Evolutionary conservation across 495 filamentous ascomycete species (phyloP).

Genomic region (Hyaloscypha bicolor): DNA sequence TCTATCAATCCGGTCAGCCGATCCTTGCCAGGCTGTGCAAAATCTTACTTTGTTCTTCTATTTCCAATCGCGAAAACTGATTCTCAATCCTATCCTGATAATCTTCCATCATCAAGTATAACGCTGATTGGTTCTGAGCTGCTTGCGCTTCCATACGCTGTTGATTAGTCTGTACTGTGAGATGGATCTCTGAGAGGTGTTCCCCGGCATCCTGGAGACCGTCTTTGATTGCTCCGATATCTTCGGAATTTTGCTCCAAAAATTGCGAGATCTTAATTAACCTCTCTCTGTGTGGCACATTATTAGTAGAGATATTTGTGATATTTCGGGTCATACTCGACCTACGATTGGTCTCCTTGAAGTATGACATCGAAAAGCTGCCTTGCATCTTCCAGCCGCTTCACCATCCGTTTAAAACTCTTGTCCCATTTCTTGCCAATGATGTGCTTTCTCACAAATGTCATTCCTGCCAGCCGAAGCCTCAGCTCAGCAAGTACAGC

Average conservation of each 20-base stretch:
- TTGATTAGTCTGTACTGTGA: background rate
- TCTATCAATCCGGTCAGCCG: background rate
- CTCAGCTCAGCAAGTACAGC: background rate
- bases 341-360: constrained; percentile 14
- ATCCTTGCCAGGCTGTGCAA: background rate
- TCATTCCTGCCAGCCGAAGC: constrained; percentile 4
- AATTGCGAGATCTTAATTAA: constrained; percentile 10
- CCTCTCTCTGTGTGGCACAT: background rate
- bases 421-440: constrained; percentile 13
- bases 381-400: constrained; percentile 2
- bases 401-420: constrained; percentile 3
- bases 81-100: background rate
- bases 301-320: background rate
- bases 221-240: background rate
- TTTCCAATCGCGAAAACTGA: background rate
- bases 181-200: background rate
- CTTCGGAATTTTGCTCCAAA: background rate
- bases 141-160: background rate
- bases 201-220: background rate
- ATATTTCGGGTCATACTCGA: background rate
- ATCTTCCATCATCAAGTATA: background rate
- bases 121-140: constrained; percentile 2
- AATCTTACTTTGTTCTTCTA: background rate
- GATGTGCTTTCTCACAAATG: constrained; percentile 12
- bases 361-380: constrained; percentile 15